Evolutionary conservation across 768 basidiomycete species (phyloP), one percentile per base, ranked within the genome.

Genomic region (Lanmaoa rubissima): DNA sequence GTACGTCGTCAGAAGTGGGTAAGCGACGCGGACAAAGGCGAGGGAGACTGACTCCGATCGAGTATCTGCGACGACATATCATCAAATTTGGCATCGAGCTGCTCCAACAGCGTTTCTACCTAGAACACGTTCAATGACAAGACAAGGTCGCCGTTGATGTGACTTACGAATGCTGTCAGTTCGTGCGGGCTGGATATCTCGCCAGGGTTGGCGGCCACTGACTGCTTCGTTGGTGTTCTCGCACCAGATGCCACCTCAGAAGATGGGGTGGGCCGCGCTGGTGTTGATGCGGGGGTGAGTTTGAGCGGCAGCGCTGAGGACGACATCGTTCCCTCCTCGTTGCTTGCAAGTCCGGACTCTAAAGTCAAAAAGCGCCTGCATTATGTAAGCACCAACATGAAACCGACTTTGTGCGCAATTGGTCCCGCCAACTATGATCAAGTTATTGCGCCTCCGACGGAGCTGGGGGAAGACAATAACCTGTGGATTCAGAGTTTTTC

Each of bases 151-250:
- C 51, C 57, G 48, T 34, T 47, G 54, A 56, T 48, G 36, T 40
- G 45, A 81, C 90, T 73, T 69, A 97, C 94, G 74, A 94, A 97
- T 21, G 92, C 92, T 32, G 94, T 96, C 61, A 97, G 74, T 70
- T 97, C 94, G 69, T 95, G 94, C 1, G 94, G 94, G 65, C 91
- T 93, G 2, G 94, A 92, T 36, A 92, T 92, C 63, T 94, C 90
- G 55, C 77, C 77, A 1, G 79, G 72, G 60, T 65, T 72, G 36
- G 73, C 56, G 55, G 67, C 66, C 24, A 73, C 55, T 0, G 64
- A 55, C 51, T 77, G 78, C 60, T 80, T 82, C 53, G 80, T 77
- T 26, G 82, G 81, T n/a, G 82, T 84, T 64, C 57, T 63, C 32
- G 61, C 43, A 45, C 53, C 61, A 24, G 68, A 58, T 53, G 66